Evolutionary conservation across 345 rosid species (phyloP), one percentile per base, ranked within the genome.

Genomic region (Eucalyptus fibrosa): DNA sequence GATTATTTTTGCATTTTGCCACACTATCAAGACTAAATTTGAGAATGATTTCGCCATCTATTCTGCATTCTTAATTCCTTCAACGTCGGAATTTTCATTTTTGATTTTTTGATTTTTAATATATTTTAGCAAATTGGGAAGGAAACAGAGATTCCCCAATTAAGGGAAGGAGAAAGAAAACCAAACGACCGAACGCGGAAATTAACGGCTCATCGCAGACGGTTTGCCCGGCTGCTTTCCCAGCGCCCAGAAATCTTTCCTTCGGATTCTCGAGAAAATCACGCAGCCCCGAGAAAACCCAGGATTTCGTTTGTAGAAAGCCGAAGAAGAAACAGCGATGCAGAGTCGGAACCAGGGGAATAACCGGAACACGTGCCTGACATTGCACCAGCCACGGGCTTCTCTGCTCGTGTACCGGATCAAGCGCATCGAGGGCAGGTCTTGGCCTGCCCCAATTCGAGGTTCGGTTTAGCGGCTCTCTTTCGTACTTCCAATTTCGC

Each of bases 391-490:
- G 62, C 62, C 62, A 1, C 4, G 62, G 62, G 30, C 62, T 56
- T 56, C 62, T 56, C 3, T 4, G 62, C 93, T 96, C 7, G 95
- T 96, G 88, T 88, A 94, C 65, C 99, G 97, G 55, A 97, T 97
- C 94, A 96, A 97, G 87, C 97, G 99, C 87, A 92, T 97, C 59
- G 99, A 97, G 92, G 98, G 99, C 89, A 90, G 98, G 87, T 95
- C 97, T 11, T 96, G 99, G 99, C 94, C 98, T 86, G 90, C 99
- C 53, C 99, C 99, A 13, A 26, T 59, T 59, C n/a, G n/a, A 59
- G 65, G 65, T 59, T 59, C n/a, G 15, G 65, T 59, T 59, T 12
- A 1, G 49, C 2, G 30, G 12, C 30, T 23, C 28, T 24, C 3
- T 11, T 83, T 45, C 50, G 11, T 11, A 10, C n/a, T 24, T 26